phyloP scores from a whole-genome alignment of 345 rosid species.

The Gossypium arboreum region DNA sequence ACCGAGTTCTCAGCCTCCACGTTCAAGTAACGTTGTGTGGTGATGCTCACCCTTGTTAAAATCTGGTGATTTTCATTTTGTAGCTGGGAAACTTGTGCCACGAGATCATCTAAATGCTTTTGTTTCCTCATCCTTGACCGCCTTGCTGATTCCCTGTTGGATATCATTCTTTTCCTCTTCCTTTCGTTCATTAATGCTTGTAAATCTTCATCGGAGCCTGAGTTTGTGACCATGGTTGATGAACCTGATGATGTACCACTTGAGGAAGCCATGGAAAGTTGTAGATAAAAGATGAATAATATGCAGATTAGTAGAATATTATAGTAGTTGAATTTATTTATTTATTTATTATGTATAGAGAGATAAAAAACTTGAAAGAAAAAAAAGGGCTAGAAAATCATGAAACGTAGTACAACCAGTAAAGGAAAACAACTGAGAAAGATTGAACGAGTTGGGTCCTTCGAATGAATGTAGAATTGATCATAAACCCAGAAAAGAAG shows the following conservation, averaged over 20 bases:
- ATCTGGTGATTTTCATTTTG: slow-evolving; percentile 59
- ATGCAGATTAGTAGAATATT: too few relatives aligned
- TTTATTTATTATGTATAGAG: background rate
- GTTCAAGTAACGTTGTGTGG: slow-evolving; percentile 49
- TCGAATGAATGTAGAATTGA: slow-evolving; percentile 76
- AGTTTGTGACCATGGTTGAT: slow-evolving; percentile 41
- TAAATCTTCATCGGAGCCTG: slow-evolving; percentile 60
- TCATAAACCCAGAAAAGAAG: slow-evolving; percentile 74
- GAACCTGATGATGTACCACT: slow-evolving; percentile 68
- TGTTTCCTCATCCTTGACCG: slow-evolving; percentile 93
- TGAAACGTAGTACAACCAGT: slow-evolving; percentile 98
- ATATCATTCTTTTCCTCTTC: slow-evolving; percentile 84
- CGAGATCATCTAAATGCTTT: slow-evolving; percentile 79
- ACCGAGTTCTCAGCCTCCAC: slow-evolving; percentile 81
- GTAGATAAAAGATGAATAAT: background rate
- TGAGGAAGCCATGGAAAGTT: slow-evolving; percentile 61
- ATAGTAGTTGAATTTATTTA: background rate
- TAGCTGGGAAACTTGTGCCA: slow-evolving; percentile 48
- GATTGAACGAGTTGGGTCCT: slow-evolving; percentile 98
- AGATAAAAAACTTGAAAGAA: background rate
- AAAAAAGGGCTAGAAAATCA: slow-evolving; percentile 29
- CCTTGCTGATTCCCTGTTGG: slow-evolving; percentile 94
- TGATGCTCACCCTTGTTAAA: slow-evolving; percentile 46
- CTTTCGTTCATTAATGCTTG: slow-evolving; percentile 65
- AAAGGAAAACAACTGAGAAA: slow-evolving; percentile 98